Conservation (phyloP, 2,329 filamentous ascomycete species). For the Exophiala phaeomuriformis region DNA sequence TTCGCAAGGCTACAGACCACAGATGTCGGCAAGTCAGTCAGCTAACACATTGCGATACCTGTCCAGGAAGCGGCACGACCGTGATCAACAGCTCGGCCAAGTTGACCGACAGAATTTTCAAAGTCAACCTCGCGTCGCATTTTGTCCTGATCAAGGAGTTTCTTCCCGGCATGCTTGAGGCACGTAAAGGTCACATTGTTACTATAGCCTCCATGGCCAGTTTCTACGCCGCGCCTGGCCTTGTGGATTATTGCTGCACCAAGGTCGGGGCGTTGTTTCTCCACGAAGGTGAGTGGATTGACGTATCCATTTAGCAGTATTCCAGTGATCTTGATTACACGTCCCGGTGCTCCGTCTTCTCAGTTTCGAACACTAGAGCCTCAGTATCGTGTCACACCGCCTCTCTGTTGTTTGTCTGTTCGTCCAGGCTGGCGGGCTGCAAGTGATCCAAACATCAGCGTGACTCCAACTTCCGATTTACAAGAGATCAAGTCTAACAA, state of each 20-base stretch:
- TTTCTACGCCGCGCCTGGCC: conserved; percentile 53
- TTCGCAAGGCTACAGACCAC: not conserved
- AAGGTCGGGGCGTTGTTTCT: conserved; percentile 62
- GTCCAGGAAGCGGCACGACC: conserved; percentile 42
- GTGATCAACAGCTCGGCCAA: conserved; percentile 53
- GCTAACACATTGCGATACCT: not conserved
- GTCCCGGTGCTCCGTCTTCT: not conserved
- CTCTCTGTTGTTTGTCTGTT: too few relatives aligned
- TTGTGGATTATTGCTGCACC: conserved; percentile 61
- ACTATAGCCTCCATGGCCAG: conserved; percentile 60
- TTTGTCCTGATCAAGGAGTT: conserved; percentile 62
- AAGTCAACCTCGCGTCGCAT: conserved; percentile 62
- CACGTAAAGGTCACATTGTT: conserved; percentile 65
- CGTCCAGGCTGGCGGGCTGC: too few relatives aligned
- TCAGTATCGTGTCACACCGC: too few relatives aligned
- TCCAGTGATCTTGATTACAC: not conserved
- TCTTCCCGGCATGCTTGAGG: conserved; percentile 55
- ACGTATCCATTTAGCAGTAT: too few relatives aligned
- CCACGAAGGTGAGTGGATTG: conserved; percentile 49
- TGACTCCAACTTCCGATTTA: too few relatives aligned
- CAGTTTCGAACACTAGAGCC: too few relatives aligned
- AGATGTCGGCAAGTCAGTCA: not conserved
- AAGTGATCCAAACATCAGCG: too few relatives aligned
- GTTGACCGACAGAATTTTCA: conserved; percentile 60
- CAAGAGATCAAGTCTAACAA: too few relatives aligned